Evolutionary conservation across 768 basidiomycete genomes (phyloP), one percentile per base, ranked within the genome.

Genomic region (Tylopilus balloui): DNA sequence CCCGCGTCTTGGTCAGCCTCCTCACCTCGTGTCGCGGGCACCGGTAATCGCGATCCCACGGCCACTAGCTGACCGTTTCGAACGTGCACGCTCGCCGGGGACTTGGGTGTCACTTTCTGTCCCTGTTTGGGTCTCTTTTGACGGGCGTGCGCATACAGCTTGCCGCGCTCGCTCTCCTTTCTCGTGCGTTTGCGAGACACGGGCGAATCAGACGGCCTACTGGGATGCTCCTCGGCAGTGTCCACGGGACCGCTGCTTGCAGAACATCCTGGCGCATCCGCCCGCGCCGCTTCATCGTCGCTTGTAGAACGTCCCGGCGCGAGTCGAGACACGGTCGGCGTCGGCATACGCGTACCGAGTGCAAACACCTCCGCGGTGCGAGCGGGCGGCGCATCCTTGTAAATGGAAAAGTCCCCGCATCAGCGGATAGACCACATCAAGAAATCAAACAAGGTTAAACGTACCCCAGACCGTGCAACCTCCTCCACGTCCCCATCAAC

Each of bases 11-110:
- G 38, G 3, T 0, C 32, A 15, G 12, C 17, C 23, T 29, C n/a
- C 3, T 38, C 39, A 2, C 27, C 21, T 14, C 29, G 25, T 15
- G 8, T 12, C 17, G 1, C 25, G 1, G 35, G 34, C 5, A 17
- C 25, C 19, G 17, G 47, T 2, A 31, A 17, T 17, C 1, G 32
- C 29, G n/a, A 10, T 15, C 20, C 28, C 6, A 52, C 3, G 2
- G 32, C 11, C 6, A 62, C 62, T 2, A 64, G 27, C 34, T 49
- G 52, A 0, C 62, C 61, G 3, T 45, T 50, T 42, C 47, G 52
- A 6, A 63, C 38, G 20, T 59, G 52, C 17, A 49, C 50, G 19
- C 23, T 61, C 12, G 20, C 20, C 12, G 19, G 27, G 0, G 38
- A 4, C n/a, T 6, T 32, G 3, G 13, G 17, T 20, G 25, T 50